Base-by-base conservation (phyloP, 305 asterid species). In the Fraxinus sp. region DNA sequence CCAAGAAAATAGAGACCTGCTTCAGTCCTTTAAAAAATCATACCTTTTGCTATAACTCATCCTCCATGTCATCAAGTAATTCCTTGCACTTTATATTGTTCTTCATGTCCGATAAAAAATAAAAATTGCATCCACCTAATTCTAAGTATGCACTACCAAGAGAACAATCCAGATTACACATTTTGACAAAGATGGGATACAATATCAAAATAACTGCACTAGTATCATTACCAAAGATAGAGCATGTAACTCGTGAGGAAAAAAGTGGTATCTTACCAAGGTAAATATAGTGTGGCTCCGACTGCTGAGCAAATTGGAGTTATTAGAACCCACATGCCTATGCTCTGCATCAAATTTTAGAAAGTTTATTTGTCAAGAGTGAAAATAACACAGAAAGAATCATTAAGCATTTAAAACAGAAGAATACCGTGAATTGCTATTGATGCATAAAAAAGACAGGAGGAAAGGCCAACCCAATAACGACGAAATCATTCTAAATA, bases 261-360 rank as follows among this genome's bases (percentile, higher is more conserved):
- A 77, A 74, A 30, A 73, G 83, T 84, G 79, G 22, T 80, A 68
- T 39, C 86, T 80, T 89, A 93, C 98, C 98, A 93, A 86, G 78
- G 98, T 93, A 84, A 93, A 93, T 85, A 93, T 93, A 43, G 98
- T 93, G 89, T 93, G 98, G 92, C 98, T 93, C 85, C 97, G 95
- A 89, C 98, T 92, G 93, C 98, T 93, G 87, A 93, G 90, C 86
- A 93, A 85, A 86, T 93, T 93, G 90, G 92, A 89, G 90, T 93
- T 93, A 87, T 89, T 93, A 82, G 97, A 93, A 77, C 98, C 97
- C 86, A 93, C 97, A 30, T 93, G 97, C 82, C 97, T 89, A 78
- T 93, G 97, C 86, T 91, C 98, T 93, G 92, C 89, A 90, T 81
- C 86, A 86, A 86, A 81, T 81, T 77, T 3, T 59, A 73, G 49